Percentiles rank a stretch among this genome's conserved stretches.
Conservation (phyloP, 495 filamentous ascomycete species). For the Terfezia claveryi region DNA sequence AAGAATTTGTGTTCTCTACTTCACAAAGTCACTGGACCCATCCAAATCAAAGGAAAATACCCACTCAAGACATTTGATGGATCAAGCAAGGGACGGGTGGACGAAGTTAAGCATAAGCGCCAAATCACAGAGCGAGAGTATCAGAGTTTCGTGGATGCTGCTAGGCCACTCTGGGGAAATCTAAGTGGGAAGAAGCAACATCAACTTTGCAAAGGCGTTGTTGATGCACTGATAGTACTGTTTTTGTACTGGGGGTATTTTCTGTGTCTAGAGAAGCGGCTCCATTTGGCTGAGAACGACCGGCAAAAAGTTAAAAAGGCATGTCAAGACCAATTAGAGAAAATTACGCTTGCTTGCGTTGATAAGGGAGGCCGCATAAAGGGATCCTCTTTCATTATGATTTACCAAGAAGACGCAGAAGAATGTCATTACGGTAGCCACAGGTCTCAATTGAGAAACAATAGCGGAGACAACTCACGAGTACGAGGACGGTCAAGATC, state of each 20-base stretch:
- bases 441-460: too few species aligned
- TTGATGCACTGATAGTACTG: neutral
- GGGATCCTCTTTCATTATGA: too few species aligned
- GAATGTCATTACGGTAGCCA: too few species aligned
- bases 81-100: neutral
- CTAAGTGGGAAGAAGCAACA: neutral
- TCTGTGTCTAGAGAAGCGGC: neutral
- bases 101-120: constrained; percentile 14
- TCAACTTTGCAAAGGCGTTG: neutral
- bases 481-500: too few species aligned
- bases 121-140: neutral
- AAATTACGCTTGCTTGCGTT: too few species aligned
- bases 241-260: neutral
- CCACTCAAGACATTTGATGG: neutral
- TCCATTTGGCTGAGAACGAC: neutral
- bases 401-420: too few species aligned
- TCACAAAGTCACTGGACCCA: neutral
- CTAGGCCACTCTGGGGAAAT: neutral
- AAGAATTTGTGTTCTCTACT: neutral
- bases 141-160: neutral
- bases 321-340: neutral
- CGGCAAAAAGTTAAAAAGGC: neutral
- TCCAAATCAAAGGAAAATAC: neutral
- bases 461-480: too few species aligned
- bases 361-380: too few species aligned